Conservation (phyloP, 768 basidiomycete genomes). For the Paxillus ammoniavirescens region DNA sequence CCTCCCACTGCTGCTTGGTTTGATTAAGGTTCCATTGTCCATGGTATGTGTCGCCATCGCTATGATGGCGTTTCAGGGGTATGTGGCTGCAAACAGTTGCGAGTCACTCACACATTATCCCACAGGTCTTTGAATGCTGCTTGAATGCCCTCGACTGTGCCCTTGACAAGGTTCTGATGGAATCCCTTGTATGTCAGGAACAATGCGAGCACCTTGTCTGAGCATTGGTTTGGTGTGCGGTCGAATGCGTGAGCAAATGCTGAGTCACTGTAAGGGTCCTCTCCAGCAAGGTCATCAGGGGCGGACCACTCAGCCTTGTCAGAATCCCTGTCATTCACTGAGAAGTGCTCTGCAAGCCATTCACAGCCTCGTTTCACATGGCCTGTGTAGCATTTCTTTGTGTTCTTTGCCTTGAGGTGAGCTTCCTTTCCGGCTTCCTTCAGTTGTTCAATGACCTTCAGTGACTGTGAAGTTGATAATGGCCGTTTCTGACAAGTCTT, state of each 20-base stretch:
- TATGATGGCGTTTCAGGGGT: neutral
- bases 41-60: constrained; percentile 22
- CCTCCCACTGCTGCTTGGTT: constrained; percentile 19
- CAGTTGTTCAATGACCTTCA: neutral
- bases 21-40: constrained; percentile 26
- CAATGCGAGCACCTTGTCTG: neutral
- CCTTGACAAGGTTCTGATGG: neutral
- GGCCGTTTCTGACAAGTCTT: too few relatives aligned
- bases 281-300: neutral
- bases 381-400: neutral
- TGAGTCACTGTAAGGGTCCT: neutral
- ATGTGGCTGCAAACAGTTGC: neutral
- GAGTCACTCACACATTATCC: neutral
- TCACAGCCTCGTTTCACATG: neutral
- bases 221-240: neutral
- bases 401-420: constrained; percentile 4
- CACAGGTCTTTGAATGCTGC: constrained; percentile 7
- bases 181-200: constrained; percentile 1
- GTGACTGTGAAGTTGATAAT: too few relatives aligned
- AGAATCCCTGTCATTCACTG: too few relatives aligned
- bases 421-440: neutral
- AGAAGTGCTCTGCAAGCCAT: constrained; percentile 3
- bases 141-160: neutral
- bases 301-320: neutral
- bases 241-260: neutral